These are phyloP conservation scores for Aspergillus ochraceoroseus DNA, from an alignment of 2,329 filamentous ascomycete genomes.

Conservation along the genomic window DNA sequence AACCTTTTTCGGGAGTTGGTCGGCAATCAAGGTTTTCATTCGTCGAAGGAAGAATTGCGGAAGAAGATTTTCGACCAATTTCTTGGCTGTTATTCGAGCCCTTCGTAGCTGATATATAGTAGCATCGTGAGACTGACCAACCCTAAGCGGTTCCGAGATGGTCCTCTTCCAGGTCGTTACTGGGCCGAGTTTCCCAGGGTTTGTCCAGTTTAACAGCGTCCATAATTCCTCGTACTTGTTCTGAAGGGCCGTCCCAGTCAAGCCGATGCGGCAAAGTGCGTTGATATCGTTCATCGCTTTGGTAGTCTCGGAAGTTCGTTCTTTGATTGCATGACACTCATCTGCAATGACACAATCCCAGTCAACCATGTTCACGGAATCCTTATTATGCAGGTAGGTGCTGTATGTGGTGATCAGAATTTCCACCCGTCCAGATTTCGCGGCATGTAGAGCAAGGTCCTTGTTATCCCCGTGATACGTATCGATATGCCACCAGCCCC, in stretches of 20 bases:
- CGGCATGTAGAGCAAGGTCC: constrained; percentile 66
- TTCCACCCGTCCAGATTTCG: constrained; percentile 71
- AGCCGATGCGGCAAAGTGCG: constrained; percentile 80
- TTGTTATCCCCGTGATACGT: constrained; percentile 70
- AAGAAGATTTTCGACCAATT: constrained; percentile 79
- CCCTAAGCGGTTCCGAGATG: constrained; percentile 72
- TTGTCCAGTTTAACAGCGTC: constrained; percentile 94
- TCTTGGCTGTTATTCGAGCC: constrained; percentile 74
- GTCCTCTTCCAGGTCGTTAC: constrained; percentile 70
- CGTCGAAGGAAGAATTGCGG: constrained; percentile 86
- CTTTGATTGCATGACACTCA: constrained; percentile 88
- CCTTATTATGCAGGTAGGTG: constrained; percentile 74
- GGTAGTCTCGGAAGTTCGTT: constrained; percentile 68
- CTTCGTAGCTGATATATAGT: constrained; percentile 75
- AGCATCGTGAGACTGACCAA: constrained; percentile 90
- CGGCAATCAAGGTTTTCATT: constrained; percentile 86
- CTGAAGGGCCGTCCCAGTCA: constrained; percentile 94
- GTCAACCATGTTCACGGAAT: constrained; percentile 72
- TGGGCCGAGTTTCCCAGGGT: constrained; percentile 67
- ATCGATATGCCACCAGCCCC: constrained; percentile 95
- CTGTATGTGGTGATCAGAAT: constrained; percentile 92
- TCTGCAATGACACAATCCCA: constrained; percentile 96
- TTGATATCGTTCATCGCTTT: constrained; percentile 87
- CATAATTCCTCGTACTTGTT: constrained; percentile 97
- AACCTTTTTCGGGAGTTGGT: constrained; percentile 90